Evolutionary conservation across 1,284 basidiomycete species (phyloP).

Genomic region (Ganoderma lucidum): DNA sequence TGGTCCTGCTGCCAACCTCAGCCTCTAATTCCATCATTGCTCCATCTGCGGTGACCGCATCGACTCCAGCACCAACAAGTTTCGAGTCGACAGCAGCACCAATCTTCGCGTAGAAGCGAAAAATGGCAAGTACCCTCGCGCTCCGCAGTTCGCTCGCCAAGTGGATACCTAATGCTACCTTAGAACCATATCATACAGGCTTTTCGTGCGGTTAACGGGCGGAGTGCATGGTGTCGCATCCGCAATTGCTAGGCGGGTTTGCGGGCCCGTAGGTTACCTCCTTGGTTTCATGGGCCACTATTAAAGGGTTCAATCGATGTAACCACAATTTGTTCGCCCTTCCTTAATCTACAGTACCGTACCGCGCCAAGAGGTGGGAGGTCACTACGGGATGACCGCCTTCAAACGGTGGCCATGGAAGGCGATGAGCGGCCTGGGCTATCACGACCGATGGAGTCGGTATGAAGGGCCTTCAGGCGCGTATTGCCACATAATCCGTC

Average conservation of each 20-base stretch:
- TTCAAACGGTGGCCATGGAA: no score
- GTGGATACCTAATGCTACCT: neutral
- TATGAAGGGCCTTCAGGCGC: neutral
- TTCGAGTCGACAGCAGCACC: slow-evolving; percentile 2
- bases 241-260: neutral
- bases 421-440: neutral
- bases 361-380: neutral
- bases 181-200: neutral
- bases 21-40: neutral
- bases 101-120: neutral
- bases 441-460: neutral
- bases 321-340: neutral
- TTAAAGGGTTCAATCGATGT: neutral
- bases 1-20: neutral
- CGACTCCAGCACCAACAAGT: neutral
- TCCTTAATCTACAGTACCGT: neutral
- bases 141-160: neutral
- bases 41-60: neutral
- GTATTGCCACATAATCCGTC: neutral
- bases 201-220: neutral
- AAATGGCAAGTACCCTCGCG: neutral
- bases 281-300: neutral
- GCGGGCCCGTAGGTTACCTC: neutral
- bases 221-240: neutral
- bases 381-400: neutral